Percentiles rank a stretch among this genome's conserved stretches.
These are phyloP conservation scores for Tricholoma furcatifolium DNA, from an alignment of 768 basidiomycete genomes.

Conservation along the genomic window DNA sequence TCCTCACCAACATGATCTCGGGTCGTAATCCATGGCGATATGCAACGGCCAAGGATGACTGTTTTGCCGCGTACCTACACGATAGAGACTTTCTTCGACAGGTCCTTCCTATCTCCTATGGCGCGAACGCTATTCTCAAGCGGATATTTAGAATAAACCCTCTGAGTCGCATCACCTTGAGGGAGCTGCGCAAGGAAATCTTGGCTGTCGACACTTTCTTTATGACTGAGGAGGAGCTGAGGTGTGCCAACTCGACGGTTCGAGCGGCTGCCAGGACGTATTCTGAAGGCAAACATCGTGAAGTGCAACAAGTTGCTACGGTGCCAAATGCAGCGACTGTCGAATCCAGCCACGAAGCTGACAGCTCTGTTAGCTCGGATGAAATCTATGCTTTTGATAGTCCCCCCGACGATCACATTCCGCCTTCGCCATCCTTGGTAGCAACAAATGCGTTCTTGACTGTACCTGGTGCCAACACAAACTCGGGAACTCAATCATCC, in stretches of 20 bases:
- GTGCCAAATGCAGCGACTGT: conserved; percentile 1
- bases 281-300: conserved; percentile 4
- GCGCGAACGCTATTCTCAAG: conserved; percentile 65
- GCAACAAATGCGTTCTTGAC: conserved; percentile 9
- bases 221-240: conserved; percentile 48
- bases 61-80: conserved; percentile 62
- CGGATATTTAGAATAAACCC: conserved; percentile 73
- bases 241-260: conserved; percentile 23
- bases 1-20: conserved; percentile 80
- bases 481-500: conserved; percentile 12
- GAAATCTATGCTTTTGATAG: conserved; percentile 37
- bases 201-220: conserved; percentile 59
- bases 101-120: conserved; percentile 71
- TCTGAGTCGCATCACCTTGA: conserved; percentile 56
- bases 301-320: conserved; percentile 2
- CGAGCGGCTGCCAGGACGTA: conserved; percentile 16
- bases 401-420: conserved; percentile 28
- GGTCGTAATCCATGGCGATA: conserved; percentile 78
- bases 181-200: conserved; percentile 58
- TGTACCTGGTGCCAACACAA: conserved; percentile 11
- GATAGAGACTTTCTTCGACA: conserved; percentile 62
- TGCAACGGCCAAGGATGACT: conserved; percentile 64
- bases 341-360: conserved; percentile 11
- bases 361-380: conserved; percentile 28
- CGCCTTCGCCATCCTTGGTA: conserved; percentile 9